Conservation (phyloP, 306 rosid species). For the Prunus armeniaca region DNA sequence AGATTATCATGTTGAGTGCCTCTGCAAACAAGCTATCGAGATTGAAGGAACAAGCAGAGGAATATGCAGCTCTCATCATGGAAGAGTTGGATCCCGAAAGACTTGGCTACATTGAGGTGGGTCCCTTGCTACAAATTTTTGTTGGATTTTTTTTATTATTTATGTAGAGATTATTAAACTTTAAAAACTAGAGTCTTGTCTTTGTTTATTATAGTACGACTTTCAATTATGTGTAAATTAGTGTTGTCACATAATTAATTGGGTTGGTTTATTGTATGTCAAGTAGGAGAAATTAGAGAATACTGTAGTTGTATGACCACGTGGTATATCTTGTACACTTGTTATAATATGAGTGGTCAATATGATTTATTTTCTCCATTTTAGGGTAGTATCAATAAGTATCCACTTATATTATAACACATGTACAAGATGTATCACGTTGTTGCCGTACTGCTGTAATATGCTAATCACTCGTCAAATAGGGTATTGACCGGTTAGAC, state of each 20-base stretch:
- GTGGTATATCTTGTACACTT: too few relatives aligned
- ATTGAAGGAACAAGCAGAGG: constrained; percentile 99
- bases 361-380: rapidly evolving
- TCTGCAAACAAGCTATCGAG: constrained; percentile 91
- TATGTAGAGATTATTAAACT: neutral
- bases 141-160: neutral
- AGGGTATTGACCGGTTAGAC: constrained; percentile 13
- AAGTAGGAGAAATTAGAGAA: too few relatives aligned
- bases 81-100: constrained; percentile 97
- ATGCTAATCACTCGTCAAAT: neutral
- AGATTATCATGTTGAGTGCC: constrained; percentile 96
- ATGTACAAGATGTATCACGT: too few relatives aligned
- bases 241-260: neutral
- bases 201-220: neutral
- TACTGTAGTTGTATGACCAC: rapidly evolving
- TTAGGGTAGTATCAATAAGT: too few relatives aligned
- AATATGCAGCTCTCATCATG: constrained; percentile 97
- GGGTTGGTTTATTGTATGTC: neutral
- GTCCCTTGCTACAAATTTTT: constrained; percentile 4
- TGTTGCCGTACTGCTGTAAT: rapidly evolving
- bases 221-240: neutral
- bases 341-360: too few relatives aligned
- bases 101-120: constrained; percentile 95
- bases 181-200: neutral
- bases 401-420: too few relatives aligned